Evolutionary conservation across 257 asterid species (phyloP).

Genomic region (Plantago elongata): DNA sequence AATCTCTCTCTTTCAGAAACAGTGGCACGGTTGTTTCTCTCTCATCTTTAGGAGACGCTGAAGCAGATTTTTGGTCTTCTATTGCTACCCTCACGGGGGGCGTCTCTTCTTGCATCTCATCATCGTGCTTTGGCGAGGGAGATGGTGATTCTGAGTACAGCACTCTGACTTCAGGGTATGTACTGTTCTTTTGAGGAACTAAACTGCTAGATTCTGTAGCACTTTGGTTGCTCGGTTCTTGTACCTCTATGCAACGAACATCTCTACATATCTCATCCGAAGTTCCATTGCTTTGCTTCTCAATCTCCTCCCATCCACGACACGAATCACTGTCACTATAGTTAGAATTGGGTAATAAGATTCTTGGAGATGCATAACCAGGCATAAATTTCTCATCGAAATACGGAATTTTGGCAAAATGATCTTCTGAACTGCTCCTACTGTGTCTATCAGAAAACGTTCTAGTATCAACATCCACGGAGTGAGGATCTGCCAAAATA

Average conservation of each 20-base stretch:
- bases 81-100: constrained; percentile 12
- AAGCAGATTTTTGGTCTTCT: constrained; percentile 26
- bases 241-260: constrained; percentile 72
- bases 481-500: constrained; percentile 37
- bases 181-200: constrained; percentile 27
- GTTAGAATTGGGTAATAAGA: constrained; percentile 37
- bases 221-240: constrained; percentile 32
- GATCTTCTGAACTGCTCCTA: constrained; percentile 63
- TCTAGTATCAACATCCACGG: constrained; percentile 36
- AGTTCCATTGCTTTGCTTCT: constrained; percentile 53
- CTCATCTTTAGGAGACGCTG: constrained; percentile 24
- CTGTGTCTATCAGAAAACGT: constrained; percentile 58
- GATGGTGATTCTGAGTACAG: constrained; percentile 22
- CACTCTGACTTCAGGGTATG: constrained; percentile 20
- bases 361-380: constrained; percentile 36
- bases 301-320: constrained; percentile 78
- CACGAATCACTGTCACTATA: constrained; percentile 55
- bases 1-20: constrained; percentile 35
- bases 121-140: constrained; percentile 26
- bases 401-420: constrained; percentile 45
- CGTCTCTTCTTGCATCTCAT: constrained; percentile 27
- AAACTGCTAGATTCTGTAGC: constrained; percentile 24
- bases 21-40: constrained; percentile 4
- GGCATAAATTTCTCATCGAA: constrained; percentile 38
- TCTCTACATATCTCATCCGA: constrained; percentile 78